Conservation (phyloP, 2,329 filamentous ascomycete species). For the Elsinoe arachidis region DNA sequence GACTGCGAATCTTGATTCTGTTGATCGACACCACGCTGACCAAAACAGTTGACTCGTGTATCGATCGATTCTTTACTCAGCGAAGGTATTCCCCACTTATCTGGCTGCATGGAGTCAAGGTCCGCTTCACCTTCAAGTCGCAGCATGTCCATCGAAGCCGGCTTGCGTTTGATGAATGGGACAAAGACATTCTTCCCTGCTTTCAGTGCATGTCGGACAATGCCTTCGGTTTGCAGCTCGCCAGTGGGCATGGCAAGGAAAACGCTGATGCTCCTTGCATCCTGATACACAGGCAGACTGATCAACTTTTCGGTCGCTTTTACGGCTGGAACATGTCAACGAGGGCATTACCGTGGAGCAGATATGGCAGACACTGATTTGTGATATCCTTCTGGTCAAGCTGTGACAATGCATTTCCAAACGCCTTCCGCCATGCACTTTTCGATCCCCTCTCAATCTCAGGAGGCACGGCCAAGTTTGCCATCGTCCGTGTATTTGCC, state of each 20-base stretch:
- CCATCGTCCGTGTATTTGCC: slow-evolving; percentile 4
- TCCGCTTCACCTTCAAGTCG: slow-evolving; percentile 64
- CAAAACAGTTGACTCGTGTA: slow-evolving; percentile 63
- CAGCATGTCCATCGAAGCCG: slow-evolving; percentile 87
- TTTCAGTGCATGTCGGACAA: slow-evolving; percentile 71
- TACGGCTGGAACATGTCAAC: slow-evolving; percentile 44
- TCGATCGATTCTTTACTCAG: slow-evolving; percentile 57
- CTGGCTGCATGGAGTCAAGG: slow-evolving; percentile 65
- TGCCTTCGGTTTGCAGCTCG: slow-evolving; percentile 74
- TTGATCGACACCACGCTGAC: slow-evolving; percentile 45
- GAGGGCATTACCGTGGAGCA: not conserved
- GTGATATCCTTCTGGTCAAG: slow-evolving; percentile 55
- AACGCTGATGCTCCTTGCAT: slow-evolving; percentile 68
- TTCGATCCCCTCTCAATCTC: not conserved
- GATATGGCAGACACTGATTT: slow-evolving; percentile 57
- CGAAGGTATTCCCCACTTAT: slow-evolving; percentile 94
- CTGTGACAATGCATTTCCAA: slow-evolving; percentile 57
- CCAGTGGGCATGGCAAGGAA: slow-evolving; percentile 88
- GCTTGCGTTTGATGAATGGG: slow-evolving; percentile 69
- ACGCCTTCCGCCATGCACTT: slow-evolving; percentile 56
- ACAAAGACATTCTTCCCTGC: slow-evolving; percentile 81
- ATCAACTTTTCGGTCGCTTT: slow-evolving; percentile 57
- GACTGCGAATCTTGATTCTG: slow-evolving; percentile 12
- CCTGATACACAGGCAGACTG: slow-evolving; percentile 62
- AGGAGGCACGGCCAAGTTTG: not conserved